Base-by-base conservation (phyloP, 2,329 filamentous ascomycete species). In the Pseudogymnoascus sp. region DNA sequence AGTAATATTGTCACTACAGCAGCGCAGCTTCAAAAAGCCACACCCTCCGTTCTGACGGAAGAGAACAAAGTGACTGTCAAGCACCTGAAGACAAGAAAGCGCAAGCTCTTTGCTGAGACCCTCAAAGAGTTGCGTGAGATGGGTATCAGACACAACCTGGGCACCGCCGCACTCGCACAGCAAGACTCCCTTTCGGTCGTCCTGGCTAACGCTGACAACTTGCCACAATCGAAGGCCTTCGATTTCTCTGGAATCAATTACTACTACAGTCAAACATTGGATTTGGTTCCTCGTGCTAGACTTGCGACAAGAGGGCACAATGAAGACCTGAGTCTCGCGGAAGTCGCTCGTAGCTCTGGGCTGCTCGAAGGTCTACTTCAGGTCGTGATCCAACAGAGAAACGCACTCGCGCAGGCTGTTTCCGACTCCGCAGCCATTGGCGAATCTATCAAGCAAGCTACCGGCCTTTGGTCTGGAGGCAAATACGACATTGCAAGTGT, bases 31-130 rank as follows among this genome's bases (percentile, higher is more conserved):
- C 89, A 89, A 67, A 91, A 91, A 64, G 89, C 91, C 67, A 99
- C 95, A 0, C 95, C 95, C 0, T 79, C 84, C 0, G 81, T 82
- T n/a, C 77, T 96, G 53, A 96, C 84, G 0, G 90, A 96, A 25
- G 93, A 96, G 46, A 97, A 95, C 74, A 93, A 93, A 72, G 83
- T 87, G 10, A 75, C 83, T 14, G 85, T 97, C 65, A 93, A 96
- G 75, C 91, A 97, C 73, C 84, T 97, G 68, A 97, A 97, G 79
- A 87, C 86, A 2, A 85, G 91, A 70, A 99, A 99, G 77, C 86
- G 91, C 46, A 93, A 92, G 69, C 82, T 97, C 12, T 95, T 96
- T 70, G 90, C 91, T 0, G 93, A 97, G 69, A 93, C 90, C 0
- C 78, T 99, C 67, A 93, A 90, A 71, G 85, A 87, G 21, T 78